These are phyloP conservation scores for Clavispora phyllophila DNA, from an alignment of 805 yeast genomes.

Conservation along the genomic window DNA sequence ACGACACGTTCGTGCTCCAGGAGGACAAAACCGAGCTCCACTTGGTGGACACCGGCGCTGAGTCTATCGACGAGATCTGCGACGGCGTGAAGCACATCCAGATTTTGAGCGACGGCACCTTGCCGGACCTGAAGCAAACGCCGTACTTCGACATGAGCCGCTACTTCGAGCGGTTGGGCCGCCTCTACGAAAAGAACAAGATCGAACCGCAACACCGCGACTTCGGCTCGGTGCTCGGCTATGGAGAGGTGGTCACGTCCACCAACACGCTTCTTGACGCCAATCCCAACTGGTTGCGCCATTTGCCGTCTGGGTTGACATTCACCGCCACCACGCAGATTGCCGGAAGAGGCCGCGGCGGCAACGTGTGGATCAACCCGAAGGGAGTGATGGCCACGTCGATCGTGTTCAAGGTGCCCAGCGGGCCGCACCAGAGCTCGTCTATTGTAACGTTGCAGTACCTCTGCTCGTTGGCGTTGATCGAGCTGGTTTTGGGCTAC, in stretches of 20 bases:
- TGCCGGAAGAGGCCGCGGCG: conserved; percentile 91
- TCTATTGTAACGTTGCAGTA: conserved; percentile 85
- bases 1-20: conserved; percentile 54
- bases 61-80: conserved; percentile 7
- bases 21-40: conserved; percentile 10
- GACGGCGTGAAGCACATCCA: conserved; percentile 51
- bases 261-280: conserved; percentile 75
- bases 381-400: conserved; percentile 86
- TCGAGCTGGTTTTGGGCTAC: conserved; percentile 67
- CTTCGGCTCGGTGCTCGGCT: conserved; percentile 62
- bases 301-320: conserved; percentile 66
- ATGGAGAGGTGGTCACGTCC: conserved; percentile 88
- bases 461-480: conserved; percentile 73
- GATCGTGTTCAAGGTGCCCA: conserved; percentile 56
- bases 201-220: conserved; percentile 14
- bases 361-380: conserved; percentile 94
- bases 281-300: conserved; percentile 54
- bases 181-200: conserved; percentile 20
- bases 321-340: conserved; percentile 78
- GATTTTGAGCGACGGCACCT: conserved; percentile 34
- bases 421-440: conserved; percentile 35
- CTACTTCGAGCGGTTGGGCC: conserved; percentile 46
- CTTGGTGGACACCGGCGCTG: not conserved
- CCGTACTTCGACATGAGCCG: conserved; percentile 66
- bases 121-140: conserved; percentile 52